Evolutionary conservation across 345 rosid species (phyloP), one percentile per base, ranked within the genome.

Genomic region (Citrus medica): DNA sequence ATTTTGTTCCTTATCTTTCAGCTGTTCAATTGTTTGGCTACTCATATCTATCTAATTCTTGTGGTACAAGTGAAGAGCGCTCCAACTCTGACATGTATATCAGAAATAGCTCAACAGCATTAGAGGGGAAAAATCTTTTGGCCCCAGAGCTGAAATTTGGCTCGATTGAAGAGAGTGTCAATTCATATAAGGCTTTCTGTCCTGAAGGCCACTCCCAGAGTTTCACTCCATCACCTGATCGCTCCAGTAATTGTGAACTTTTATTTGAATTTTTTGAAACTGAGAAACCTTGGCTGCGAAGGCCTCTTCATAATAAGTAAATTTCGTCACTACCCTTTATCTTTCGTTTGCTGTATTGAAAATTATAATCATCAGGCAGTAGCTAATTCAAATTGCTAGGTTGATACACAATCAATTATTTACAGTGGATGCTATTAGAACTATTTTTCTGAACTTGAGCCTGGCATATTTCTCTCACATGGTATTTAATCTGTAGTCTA

Each of bases 1-100:
- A 80, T 78, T 74, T 83, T 69, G 74, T 77, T 74, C 86, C 86
- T 71, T 77, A 24, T 37, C 83, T 83, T 21, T 83, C 86, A 65
- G 86, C 83, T 40, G 28, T 83, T 77, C 83, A 80, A 58, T 78
- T 83, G 73, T 74, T 78, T 78, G 65, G 65, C 58, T 64, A 48
- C 65, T 33, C 84, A 10, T 30, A 55, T n/a, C 75, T 37, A 42
- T 69, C 71, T 14, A 65, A 77, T 58, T 35, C 69, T 71, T 48
- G 22, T 58, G 71, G 17, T 27, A 28, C 38, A 32, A 24, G 65
- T 70, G 48, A 58, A 32, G 58, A 1, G 19, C 13, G 35, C 7
- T 7, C 42, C 25, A 33, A 81, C 27, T 46, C 74, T 33, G 46
- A 58, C 62, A 21, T 42, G 68, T 22, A 68, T 10, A 25, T 13